These are phyloP conservation scores for Aciculosporium take DNA, from an alignment of 2,329 filamentous ascomycete genomes.

Conservation along the genomic window DNA sequence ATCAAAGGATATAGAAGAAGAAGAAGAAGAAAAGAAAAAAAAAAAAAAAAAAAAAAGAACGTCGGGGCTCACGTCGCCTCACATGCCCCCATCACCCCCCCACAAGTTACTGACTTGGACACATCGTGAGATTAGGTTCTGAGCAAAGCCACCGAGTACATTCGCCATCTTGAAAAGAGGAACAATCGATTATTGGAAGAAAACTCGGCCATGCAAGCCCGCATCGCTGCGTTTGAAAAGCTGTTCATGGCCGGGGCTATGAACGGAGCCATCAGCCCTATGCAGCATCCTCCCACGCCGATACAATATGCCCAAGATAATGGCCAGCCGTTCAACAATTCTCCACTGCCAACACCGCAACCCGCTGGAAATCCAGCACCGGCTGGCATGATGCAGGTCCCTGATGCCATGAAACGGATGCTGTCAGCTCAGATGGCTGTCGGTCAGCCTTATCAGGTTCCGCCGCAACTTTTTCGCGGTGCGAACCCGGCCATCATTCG, in stretches of 20 bases:
- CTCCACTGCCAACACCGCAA: conserved; percentile 28
- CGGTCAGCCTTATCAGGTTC: conserved; percentile 38
- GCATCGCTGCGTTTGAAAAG: conserved; percentile 63
- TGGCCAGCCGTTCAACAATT: conserved; percentile 31
- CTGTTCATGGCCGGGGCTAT: conserved; percentile 67
- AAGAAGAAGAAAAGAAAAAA: too few relatives aligned
- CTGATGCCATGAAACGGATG: conserved; percentile 50
- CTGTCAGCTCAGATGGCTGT: conserved; percentile 41
- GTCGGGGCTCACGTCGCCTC: neutral
- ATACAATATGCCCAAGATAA: conserved; percentile 31
- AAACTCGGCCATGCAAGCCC: conserved; percentile 62
- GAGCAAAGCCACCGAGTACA: conserved; percentile 93
- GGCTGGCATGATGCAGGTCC: conserved; percentile 50
- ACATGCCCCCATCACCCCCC: too few relatives aligned
- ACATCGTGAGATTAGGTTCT: conserved; percentile 44
- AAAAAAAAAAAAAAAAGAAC: too few relatives aligned
- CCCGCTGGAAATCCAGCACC: conserved; percentile 24
- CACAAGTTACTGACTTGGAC: neutral
- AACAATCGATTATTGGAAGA: conserved; percentile 74
- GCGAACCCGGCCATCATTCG: conserved; percentile 31
- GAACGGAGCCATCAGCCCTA: conserved; percentile 40
- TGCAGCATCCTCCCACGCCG: conserved; percentile 39
- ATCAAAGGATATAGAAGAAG: too few relatives aligned
- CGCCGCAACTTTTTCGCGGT: conserved; percentile 31
- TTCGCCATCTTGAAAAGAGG: conserved; percentile 80